Evolutionary conservation across 1,284 basidiomycete species (phyloP).

Genomic region (Marasmius tenuissimus): DNA sequence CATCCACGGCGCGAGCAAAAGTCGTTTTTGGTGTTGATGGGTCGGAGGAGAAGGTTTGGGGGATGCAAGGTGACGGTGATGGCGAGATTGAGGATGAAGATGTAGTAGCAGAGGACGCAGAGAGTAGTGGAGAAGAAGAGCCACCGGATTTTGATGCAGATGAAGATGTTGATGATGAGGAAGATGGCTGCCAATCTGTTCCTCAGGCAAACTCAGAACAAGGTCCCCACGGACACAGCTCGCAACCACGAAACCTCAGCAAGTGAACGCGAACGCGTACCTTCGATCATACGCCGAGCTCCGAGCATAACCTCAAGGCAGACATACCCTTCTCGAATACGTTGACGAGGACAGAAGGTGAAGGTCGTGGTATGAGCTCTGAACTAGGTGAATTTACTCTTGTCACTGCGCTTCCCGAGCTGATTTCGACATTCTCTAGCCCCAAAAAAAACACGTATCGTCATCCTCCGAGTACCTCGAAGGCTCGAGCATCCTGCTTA

Average conservation of each 20-base stretch:
- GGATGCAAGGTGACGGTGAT: constrained; percentile 33
- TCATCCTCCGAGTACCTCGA: constrained; percentile 70
- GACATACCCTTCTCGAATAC: no score
- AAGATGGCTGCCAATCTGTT: no score
- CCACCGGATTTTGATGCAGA: constrained; percentile 18
- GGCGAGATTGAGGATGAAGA: constrained; percentile 19
- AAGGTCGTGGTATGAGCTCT: constrained; percentile 50
- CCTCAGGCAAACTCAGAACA: no score
- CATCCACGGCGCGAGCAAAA: constrained; percentile 55
- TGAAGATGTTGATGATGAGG: constrained; percentile 23
- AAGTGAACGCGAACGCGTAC: no score
- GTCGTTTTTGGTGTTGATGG: constrained; percentile 65
- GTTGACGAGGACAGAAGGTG: constrained; percentile 31
- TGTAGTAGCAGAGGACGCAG: constrained; percentile 12
- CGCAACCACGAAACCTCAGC: no score
- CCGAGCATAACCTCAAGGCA: no score
- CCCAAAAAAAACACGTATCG: constrained; percentile 67
- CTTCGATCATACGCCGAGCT: no score
- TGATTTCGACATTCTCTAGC: constrained; percentile 41
- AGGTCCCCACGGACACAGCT: no score
- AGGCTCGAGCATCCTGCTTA: constrained; percentile 71
- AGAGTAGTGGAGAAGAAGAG: constrained; percentile 15
- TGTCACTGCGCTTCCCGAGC: neutral
- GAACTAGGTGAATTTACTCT: constrained; percentile 53
- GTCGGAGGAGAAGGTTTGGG: constrained; percentile 59